Conservation (phyloP, 306 rosid species). For the Lathyrus tuberosus region DNA sequence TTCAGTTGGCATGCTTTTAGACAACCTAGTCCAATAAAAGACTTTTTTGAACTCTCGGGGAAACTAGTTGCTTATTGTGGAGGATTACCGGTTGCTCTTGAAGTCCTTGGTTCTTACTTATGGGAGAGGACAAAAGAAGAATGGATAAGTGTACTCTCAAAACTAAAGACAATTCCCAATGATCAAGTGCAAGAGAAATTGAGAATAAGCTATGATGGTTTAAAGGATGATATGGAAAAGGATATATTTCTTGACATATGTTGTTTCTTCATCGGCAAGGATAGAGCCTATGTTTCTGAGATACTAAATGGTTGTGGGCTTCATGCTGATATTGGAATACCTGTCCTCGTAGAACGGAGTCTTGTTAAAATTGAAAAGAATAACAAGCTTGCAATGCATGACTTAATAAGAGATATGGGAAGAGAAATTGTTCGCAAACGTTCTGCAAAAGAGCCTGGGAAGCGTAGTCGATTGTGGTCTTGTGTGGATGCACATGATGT, state of each 20-base stretch:
- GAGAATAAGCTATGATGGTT: slow-evolving; percentile 16
- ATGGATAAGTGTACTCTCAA: slow-evolving; percentile 1
- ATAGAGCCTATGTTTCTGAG: not conserved
- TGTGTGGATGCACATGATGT: not conserved
- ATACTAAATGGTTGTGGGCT: not conserved
- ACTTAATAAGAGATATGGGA: slow-evolving; percentile 1
- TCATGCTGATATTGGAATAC: not conserved
- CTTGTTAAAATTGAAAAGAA: not conserved
- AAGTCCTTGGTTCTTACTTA: slow-evolving; percentile 9
- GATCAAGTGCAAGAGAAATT: slow-evolving; percentile 15
- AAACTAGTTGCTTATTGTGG: not conserved
- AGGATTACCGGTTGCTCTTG: slow-evolving; percentile 19
- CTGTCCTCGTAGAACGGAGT: not conserved
- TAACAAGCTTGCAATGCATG: not conserved
- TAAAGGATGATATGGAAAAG: slow-evolving; percentile 1
- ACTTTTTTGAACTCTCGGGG: not conserved
- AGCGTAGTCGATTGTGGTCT: not conserved
- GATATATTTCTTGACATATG: not conserved
- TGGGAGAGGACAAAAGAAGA: not conserved
- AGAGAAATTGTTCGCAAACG: not conserved
- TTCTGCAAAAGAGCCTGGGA: not conserved
- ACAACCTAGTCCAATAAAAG: not conserved
- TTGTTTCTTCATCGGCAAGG: not conserved
- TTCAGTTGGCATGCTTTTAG: slow-evolving; percentile 11
- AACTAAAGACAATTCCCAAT: slow-evolving; percentile 11